Conservation (phyloP, 179 eudicot species). For the Beta macrorhiza region DNA sequence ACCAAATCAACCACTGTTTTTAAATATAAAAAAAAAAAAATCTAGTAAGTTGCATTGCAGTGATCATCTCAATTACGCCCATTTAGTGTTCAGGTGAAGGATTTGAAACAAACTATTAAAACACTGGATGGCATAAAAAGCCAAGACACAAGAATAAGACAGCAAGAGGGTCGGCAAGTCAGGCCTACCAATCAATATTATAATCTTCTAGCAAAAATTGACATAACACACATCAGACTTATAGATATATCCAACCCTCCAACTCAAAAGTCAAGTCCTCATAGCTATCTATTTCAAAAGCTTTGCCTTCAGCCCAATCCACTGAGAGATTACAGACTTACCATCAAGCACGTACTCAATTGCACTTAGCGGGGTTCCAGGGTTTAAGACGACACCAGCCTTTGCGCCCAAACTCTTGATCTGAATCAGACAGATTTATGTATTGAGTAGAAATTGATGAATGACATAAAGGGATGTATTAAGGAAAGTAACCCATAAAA, state of each 20-base stretch:
- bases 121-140: background rate
- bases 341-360: conserved; percentile 96
- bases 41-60: conserved; percentile 10
- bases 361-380: conserved; percentile 74
- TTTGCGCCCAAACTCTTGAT: conserved; percentile 92
- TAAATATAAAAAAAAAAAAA: conserved; percentile 8
- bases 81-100: background rate
- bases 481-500: background rate
- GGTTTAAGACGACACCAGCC: conserved; percentile 98
- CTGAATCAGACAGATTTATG: conserved; percentile 37
- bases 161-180: background rate
- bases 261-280: background rate
- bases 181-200: background rate
- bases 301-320: background rate
- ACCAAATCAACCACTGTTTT: conserved; percentile 84
- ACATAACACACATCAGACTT: background rate
- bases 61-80: background rate
- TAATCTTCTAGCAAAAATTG: background rate
- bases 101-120: background rate
- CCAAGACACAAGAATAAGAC: background rate
- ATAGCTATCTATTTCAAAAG: background rate
- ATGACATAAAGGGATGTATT: background rate
- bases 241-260: background rate
- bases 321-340: conserved; percentile 36
- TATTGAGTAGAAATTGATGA: background rate